Percentiles rank a stretch among this genome's conserved stretches.
Evolutionary conservation across 345 rosid species (phyloP).

Genomic region (Melastoma malabathricum): DNA sequence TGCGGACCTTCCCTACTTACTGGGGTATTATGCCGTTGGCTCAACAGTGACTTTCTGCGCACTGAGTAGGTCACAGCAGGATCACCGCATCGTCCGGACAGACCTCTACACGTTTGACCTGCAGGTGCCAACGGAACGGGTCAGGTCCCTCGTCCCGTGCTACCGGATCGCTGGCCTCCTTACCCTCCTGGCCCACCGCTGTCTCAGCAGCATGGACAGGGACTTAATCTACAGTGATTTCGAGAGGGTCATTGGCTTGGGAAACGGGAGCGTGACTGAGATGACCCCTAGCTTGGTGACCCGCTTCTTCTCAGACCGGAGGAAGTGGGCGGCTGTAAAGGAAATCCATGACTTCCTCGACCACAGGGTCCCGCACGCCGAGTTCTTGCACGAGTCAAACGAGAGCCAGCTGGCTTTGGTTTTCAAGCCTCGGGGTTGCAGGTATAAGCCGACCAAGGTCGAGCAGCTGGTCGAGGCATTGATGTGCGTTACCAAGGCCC

Average conservation of each 20-base stretch:
- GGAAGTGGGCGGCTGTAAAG: conserved; percentile 61
- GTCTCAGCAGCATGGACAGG: conserved; percentile 23
- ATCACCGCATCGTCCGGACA: conserved; percentile 39
- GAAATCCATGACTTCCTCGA: conserved; percentile 66
- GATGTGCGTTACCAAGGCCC: conserved; percentile 70
- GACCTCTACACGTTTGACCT: conserved; percentile 61
- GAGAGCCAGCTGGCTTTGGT: conserved; percentile 52
- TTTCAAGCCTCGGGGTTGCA: conserved; percentile 72
- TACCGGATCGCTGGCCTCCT: conserved; percentile 66
- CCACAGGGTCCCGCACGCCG: conserved; percentile 78
- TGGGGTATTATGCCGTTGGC: conserved; percentile 82
- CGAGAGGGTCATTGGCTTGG: conserved; percentile 35
- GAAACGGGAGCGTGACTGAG: conserved; percentile 36
- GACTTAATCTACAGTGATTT: conserved; percentile 54
- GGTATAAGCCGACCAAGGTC: conserved; percentile 38
- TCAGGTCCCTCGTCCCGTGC: conserved; percentile 76
- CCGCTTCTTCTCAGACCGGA: conserved; percentile 38
- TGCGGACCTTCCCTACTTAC: conserved; percentile 67
- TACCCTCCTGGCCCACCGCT: conserved; percentile 58
- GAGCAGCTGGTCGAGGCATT: conserved; percentile 77
- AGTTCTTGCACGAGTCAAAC: conserved; percentile 27
- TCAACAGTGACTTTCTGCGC: conserved; percentile 70
- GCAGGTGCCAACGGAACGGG: conserved; percentile 45
- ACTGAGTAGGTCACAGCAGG: conserved; percentile 42
- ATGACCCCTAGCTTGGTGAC: conserved; percentile 62